These are phyloP conservation scores for Parafenestella ontariensis DNA, from an alignment of 2,329 filamentous ascomycete genomes.

Conservation along the genomic window DNA sequence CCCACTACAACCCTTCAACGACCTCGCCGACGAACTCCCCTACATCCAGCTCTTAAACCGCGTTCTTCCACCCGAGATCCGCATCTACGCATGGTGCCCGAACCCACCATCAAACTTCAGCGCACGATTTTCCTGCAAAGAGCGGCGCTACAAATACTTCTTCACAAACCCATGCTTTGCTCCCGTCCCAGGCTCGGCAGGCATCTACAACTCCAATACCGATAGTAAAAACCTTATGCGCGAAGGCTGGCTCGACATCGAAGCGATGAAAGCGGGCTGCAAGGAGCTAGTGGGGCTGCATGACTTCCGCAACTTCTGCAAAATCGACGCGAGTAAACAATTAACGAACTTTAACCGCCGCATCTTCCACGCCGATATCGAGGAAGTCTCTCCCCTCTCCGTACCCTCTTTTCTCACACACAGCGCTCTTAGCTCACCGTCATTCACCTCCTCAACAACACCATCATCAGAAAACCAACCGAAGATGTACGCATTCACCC, in stretches of 20 bases:
- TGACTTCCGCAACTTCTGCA: constrained; percentile 98
- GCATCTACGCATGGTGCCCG: constrained; percentile 92
- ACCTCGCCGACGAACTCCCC: constrained; percentile 79
- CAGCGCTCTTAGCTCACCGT: constrained; percentile 28
- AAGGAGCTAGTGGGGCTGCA: constrained; percentile 80
- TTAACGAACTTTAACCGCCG: constrained; percentile 81
- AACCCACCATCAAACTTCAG: constrained; percentile 80
- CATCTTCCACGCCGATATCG: constrained; percentile 82
- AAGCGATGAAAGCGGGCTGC: constrained; percentile 83
- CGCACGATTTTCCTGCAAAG: constrained; percentile 89
- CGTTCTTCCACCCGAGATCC: constrained; percentile 86
- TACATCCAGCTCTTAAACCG: constrained; percentile 87
- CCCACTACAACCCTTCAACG: constrained; percentile 61
- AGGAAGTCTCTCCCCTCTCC: constrained; percentile 49
- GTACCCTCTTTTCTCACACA: constrained; percentile 39
- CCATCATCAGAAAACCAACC: constrained; percentile 29
- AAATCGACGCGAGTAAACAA: constrained; percentile 88
- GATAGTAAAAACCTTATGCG: constrained; percentile 22
- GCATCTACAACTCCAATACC: constrained; percentile 49
- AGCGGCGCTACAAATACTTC: constrained; percentile 94
- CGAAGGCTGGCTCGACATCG: constrained; percentile 82
- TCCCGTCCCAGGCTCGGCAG: constrained; percentile 66
- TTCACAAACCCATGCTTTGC: constrained; percentile 92
- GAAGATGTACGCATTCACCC: constrained; percentile 85
- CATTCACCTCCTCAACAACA: background rate